A percentile compares a stretch with the other conserved stretches of the same genome.
Evolutionary conservation across 345 rosid genomes (phyloP).

Genomic region (Salix koriyanagi): DNA sequence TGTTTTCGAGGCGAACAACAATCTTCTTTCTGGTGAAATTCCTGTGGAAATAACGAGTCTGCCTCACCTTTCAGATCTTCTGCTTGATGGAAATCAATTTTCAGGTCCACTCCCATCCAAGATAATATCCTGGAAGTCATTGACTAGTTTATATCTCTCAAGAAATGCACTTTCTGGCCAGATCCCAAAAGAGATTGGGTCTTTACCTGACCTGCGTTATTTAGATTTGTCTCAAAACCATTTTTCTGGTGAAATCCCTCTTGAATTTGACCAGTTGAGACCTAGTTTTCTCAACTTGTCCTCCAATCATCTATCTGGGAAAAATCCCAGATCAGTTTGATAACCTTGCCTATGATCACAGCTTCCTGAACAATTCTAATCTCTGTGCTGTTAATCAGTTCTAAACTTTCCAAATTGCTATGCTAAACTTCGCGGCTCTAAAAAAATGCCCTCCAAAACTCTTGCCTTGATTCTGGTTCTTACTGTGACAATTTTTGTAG

Average conservation of each 20-base stretch:
- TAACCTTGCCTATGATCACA: conserved; percentile 59
- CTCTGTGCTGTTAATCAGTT: conserved; percentile 57
- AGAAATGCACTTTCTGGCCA: conserved; percentile 60
- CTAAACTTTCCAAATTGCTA: conserved; percentile 56
- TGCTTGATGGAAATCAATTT: conserved; percentile 56
- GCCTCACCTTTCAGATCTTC: conserved; percentile 34
- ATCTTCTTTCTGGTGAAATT: conserved; percentile 55
- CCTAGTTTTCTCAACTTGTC: conserved; percentile 53
- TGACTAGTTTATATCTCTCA: conserved; percentile 49
- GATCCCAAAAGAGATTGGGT: conserved; percentile 60
- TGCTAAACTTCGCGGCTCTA: conserved; percentile 15
- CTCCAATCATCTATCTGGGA: conserved; percentile 62
- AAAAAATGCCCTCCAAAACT: conserved; percentile 37
- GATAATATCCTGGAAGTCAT: conserved; percentile 59
- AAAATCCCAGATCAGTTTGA: conserved; percentile 46
- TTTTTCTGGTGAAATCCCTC: conserved; percentile 65
- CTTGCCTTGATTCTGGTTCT: conserved; percentile 46
- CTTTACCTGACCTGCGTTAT: conserved; percentile 41
- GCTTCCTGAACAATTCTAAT: conserved; percentile 64
- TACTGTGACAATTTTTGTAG: conserved; percentile 28
- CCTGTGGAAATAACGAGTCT: conserved; percentile 59
- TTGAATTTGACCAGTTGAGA: conserved; percentile 45
- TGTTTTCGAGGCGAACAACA: conserved; percentile 64
- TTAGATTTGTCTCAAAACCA: conserved; percentile 71
- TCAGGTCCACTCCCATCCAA: conserved; percentile 61